Conservation (phyloP, 1,139 yeast genomes). For the Debaryomyces fabryi region DNA sequence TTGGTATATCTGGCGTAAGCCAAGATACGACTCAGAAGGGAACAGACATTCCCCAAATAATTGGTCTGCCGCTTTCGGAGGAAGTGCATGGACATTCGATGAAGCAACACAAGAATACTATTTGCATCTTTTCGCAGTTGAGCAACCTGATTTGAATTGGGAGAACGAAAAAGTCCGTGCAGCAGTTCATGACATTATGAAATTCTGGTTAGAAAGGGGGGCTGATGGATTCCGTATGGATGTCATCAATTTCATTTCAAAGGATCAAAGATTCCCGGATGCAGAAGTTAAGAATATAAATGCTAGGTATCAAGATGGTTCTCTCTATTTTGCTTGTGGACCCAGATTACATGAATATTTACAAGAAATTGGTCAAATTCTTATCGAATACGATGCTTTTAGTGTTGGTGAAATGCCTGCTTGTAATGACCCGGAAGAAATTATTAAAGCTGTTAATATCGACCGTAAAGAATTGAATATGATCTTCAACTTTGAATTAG, state of each 20-base stretch:
- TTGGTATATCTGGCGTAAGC: constrained; percentile 58
- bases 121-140: constrained; percentile 50
- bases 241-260: constrained; percentile 55
- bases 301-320: constrained; percentile 42
- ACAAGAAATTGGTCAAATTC: constrained; percentile 51
- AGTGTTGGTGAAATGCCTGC: constrained; percentile 60
- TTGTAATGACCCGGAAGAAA: constrained; percentile 39
- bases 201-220: constrained; percentile 58
- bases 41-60: constrained; percentile 57
- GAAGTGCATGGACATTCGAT: constrained; percentile 60
- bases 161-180: constrained; percentile 53
- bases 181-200: constrained; percentile 53
- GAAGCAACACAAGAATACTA: constrained; percentile 55
- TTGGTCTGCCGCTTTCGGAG: constrained; percentile 55
- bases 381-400: constrained; percentile 53
- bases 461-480: constrained; percentile 1
- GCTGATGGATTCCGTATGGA: constrained; percentile 63
- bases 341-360: constrained; percentile 61
- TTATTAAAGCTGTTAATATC: constrained; percentile 35
- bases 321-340: constrained; percentile 39
- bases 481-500: background rate
- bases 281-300: constrained; percentile 47
- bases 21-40: constrained; percentile 39
- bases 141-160: constrained; percentile 66
- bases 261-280: constrained; percentile 49